phyloP scores from a whole-genome alignment of 2,329 filamentous ascomycete genomes.

The Podosphaera xanthii region DNA sequence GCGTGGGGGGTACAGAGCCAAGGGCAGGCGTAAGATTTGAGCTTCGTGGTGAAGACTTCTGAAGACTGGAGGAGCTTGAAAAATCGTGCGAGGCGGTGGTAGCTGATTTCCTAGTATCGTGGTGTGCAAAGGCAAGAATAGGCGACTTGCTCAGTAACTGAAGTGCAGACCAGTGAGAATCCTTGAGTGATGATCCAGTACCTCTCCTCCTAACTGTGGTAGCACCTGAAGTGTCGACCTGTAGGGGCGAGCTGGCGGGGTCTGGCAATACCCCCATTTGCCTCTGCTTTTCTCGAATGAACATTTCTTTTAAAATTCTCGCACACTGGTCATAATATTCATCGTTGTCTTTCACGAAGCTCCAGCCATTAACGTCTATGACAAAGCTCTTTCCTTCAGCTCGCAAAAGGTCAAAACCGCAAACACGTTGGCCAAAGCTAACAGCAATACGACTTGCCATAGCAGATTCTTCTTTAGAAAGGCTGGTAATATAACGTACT shows the following conservation, averaged over 20 bases:
- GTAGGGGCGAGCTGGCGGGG: slow-evolving; percentile 7
- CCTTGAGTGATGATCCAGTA: slow-evolving; percentile 17
- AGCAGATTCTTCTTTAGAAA: slow-evolving; percentile 57
- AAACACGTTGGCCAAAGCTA: slow-evolving; percentile 84
- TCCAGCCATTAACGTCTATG: slow-evolving; percentile 98
- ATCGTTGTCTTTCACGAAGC: slow-evolving; percentile 97
- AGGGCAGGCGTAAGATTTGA: not conserved
- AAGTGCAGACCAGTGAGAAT: slow-evolving; percentile 25
- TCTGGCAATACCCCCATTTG: slow-evolving; percentile 22
- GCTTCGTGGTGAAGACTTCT: slow-evolving; percentile 11
- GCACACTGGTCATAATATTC: slow-evolving; percentile 91
- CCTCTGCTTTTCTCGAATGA: slow-evolving; percentile 54
- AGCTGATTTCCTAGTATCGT: slow-evolving; percentile 20
- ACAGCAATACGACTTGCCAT: slow-evolving; percentile 79
- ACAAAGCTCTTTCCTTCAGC: slow-evolving; percentile 83
- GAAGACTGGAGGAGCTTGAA: slow-evolving; percentile 11
- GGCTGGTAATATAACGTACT: slow-evolving; percentile 74
- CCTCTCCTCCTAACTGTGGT: slow-evolving; percentile 8
- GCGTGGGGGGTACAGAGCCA: slow-evolving; percentile 7
- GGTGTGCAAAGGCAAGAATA: slow-evolving; percentile 32
- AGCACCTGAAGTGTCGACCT: slow-evolving; percentile 2
- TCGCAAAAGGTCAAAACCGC: slow-evolving; percentile 81
- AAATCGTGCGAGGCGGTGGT: slow-evolving; percentile 23
- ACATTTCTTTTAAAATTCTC: slow-evolving; percentile 67
- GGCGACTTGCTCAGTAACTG: slow-evolving; percentile 36